Evolutionary conservation across 768 basidiomycete species (phyloP), one percentile per base, ranked within the genome.

Genomic region (Flagelloscypha sp.): DNA sequence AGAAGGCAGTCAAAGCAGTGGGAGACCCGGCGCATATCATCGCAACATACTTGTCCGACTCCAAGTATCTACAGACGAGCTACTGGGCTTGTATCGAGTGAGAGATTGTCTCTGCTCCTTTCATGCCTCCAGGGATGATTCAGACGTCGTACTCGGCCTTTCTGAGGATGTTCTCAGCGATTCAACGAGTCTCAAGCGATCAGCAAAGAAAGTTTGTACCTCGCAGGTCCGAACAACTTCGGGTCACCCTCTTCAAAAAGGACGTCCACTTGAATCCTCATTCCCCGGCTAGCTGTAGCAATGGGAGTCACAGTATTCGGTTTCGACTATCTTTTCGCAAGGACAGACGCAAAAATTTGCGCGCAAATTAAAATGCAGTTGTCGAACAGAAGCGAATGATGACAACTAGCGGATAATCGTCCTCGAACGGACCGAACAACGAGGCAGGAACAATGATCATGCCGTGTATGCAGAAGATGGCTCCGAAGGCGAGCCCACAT

Each of bases 21-120:
- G 86, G 61, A 30, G 76, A 76, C n/a, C 84, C 84, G 33, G 86
- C 86, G 48, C 86, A 89, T 30, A 88, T 85, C 85, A 88, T 86
- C 1, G 76, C 86, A 17, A 89, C 79, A 18, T 70, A 48, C 48
- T 79, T 83, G 10, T 62, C 65, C 17, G 59, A 44, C 16, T 64
- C 52, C 29, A 83, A 50, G 47, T 75, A 87, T 15, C 63, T 56
- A 36, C 66, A 62, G 10, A 88, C 69, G 7, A 86, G 63, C 0
- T 65, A 59, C 49, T 87, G 82, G 2, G 87, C 80, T 2, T 55
- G 59, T 13, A 57, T 46, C 35, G 66, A 75, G 20, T 62, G 61
- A 1, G 84, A 74, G 27, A 89, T 74, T 0, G 77, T 82, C 34
- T 81, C 74, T 0, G 86, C 83, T 8, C 86, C 86, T 51, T 76